These are phyloP conservation scores for Fabrea salina DNA, from an alignment of 169 alveolate genomes.

Conservation along the genomic window DNA sequence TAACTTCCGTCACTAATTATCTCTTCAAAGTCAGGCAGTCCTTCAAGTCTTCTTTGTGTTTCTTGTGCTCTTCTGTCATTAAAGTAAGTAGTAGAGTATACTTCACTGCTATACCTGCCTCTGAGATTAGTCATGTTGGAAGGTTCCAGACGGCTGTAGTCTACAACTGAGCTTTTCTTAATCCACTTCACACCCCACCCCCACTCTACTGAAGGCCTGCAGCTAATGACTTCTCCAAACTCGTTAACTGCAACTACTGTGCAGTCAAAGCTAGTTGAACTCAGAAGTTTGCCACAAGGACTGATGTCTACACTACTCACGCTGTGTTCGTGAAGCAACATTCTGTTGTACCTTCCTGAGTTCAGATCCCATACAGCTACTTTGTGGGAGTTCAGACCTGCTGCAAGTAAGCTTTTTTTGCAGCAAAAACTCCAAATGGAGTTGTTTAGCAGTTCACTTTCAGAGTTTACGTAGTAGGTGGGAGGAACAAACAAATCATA, in stretches of 20 bases:
- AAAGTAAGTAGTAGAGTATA: too few species aligned
- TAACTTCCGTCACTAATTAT: too few species aligned
- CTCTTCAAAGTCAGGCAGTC: too few species aligned
- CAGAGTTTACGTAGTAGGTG: background rate
- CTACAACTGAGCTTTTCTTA: background rate
- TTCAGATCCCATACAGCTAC: background rate
- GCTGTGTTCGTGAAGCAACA: background rate
- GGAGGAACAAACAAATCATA: background rate
- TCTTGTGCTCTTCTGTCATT: too few species aligned
- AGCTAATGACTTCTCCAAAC: background rate
- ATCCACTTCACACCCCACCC: constrained; percentile 7
- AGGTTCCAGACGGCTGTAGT: background rate
- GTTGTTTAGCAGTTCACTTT: background rate
- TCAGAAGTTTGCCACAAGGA: background rate
- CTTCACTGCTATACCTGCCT: background rate
- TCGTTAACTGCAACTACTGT: background rate
- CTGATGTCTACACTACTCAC: background rate
- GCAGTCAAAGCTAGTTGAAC: background rate
- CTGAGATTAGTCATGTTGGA: background rate
- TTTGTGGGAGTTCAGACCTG: background rate
- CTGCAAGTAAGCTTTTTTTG: background rate
- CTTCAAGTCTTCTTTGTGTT: too few species aligned
- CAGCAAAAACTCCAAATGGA: background rate
- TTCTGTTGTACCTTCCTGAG: background rate
- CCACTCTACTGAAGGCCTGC: background rate